Evolutionary conservation across 768 basidiomycete species (phyloP).

Genomic region (Lactarius sanguifluus): DNA sequence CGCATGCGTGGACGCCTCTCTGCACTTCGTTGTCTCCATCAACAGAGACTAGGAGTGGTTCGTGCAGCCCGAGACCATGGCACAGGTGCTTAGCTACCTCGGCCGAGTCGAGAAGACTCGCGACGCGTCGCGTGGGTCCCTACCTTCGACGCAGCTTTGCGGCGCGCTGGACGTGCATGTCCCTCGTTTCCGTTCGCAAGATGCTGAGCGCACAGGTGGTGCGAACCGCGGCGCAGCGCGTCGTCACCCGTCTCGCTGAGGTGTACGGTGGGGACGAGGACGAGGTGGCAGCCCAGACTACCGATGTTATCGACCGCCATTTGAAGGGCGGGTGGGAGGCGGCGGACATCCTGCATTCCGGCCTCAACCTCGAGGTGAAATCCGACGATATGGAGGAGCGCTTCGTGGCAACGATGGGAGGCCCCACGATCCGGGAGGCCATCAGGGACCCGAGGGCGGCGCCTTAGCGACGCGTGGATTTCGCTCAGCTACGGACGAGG

Average conservation of each 20-base stretch:
- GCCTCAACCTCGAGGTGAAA: background rate
- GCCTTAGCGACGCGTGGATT: constrained; percentile 15
- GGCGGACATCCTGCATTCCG: background rate
- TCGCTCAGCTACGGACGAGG: constrained; percentile 5
- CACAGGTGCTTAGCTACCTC: constrained; percentile 14
- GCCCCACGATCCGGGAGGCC: background rate
- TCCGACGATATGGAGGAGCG: constrained; percentile 11
- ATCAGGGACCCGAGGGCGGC: no score
- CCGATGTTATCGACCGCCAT: constrained; percentile 12
- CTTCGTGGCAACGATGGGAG: background rate
- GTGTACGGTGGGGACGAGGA: background rate
- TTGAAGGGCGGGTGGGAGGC: constrained; percentile 8
- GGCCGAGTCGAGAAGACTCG: constrained; percentile 7
- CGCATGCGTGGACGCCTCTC: constrained; percentile 11
- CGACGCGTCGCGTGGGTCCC: background rate
- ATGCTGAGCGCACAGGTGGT: background rate
- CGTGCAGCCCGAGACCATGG: constrained; percentile 2
- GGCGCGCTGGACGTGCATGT: constrained; percentile 20
- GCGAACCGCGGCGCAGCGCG: background rate
- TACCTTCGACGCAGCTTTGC: constrained; percentile 8
- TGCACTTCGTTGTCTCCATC: constrained; percentile 12
- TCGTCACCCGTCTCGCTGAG: constrained; percentile 4
- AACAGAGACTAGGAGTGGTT: constrained; percentile 11
- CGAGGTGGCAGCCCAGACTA: constrained; percentile 7
- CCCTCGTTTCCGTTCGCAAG: constrained; percentile 11